Conservation (phyloP, 306 rosid genomes). For the Echinosophora koreensis region DNA sequence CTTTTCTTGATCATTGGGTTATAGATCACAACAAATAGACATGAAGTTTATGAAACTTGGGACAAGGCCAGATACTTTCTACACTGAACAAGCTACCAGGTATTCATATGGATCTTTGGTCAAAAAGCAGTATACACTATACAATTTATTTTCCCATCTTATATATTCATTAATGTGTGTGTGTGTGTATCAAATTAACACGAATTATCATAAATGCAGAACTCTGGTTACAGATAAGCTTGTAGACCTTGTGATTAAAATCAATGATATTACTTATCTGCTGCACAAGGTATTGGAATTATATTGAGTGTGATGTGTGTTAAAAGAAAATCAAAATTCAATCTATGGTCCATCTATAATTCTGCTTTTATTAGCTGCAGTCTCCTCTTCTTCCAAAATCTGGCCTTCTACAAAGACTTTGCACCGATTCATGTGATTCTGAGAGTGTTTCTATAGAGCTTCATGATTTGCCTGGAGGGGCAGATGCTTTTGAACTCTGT, state of each 20-base stretch:
- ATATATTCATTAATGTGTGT: background rate
- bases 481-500: constrained; percentile 86
- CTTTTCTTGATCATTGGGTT: constrained; percentile 43
- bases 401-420: constrained; percentile 82
- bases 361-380: constrained; percentile 69
- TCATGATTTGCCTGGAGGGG: constrained; percentile 86
- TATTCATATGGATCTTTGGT: constrained; percentile 41
- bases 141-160: constrained; percentile 1
- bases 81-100: constrained; percentile 92
- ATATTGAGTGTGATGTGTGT: constrained; percentile 9
- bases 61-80: constrained; percentile 88
- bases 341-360: constrained; percentile 45
- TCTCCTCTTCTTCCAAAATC: constrained; percentile 77
- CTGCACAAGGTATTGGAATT: constrained; percentile 82
- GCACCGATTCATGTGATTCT: constrained; percentile 61
- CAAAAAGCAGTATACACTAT: background rate
- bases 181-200: constrained; percentile 22
- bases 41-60: constrained; percentile 99
- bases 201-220: constrained; percentile 59
- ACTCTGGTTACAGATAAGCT: constrained; percentile 73
- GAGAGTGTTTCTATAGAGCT: constrained; percentile 68
- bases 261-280: constrained; percentile 68
- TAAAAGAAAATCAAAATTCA: constrained; percentile 8
- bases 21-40: constrained; percentile 41
- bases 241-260: constrained; percentile 69